Evolutionary conservation across 495 filamentous ascomycete species (phyloP).

Genomic region (Annulohypoxylon moriforme): DNA sequence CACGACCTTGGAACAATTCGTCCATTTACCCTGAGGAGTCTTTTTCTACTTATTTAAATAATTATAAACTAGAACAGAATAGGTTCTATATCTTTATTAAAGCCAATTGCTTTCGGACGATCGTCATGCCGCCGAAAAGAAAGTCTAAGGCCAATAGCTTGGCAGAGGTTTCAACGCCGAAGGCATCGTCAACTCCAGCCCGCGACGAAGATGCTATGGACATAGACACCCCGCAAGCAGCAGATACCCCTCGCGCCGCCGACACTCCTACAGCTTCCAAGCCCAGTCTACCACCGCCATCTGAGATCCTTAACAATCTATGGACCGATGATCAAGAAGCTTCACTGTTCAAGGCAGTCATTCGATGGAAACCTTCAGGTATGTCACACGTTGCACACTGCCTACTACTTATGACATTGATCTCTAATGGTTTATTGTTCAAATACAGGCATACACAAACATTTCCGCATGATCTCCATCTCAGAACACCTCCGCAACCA

Average conservation of each 20-base stretch:
- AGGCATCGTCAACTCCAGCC: constrained; percentile 53
- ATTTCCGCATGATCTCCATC: constrained; percentile 94
- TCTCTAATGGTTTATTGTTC: neutral
- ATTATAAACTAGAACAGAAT: neutral
- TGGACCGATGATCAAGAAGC: constrained; percentile 98
- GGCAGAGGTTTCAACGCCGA: constrained; percentile 48
- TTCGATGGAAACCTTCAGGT: constrained; percentile 96
- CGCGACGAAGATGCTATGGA: constrained; percentile 65
- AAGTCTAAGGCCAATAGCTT: constrained; percentile 43
- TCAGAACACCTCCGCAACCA: constrained; percentile 87
- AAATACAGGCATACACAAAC: constrained; percentile 87
- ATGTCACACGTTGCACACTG: constrained; percentile 41
- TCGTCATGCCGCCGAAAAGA: constrained; percentile 75
- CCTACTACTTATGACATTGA: neutral
- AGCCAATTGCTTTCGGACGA: neutral
- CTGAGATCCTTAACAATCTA: constrained; percentile 68
- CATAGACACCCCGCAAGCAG: constrained; percentile 58
- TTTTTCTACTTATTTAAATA: neutral
- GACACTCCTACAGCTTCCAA: constrained; percentile 49
- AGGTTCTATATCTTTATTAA: neutral
- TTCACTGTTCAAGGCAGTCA: constrained; percentile 85
- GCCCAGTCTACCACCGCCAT: constrained; percentile 49
- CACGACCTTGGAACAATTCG: neutral
- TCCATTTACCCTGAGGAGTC: neutral
- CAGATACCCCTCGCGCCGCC: constrained; percentile 56